These are phyloP conservation scores for Plenodomus biglobosus DNA, from an alignment of 2,329 filamentous ascomycete species.

Conservation along the genomic window DNA sequence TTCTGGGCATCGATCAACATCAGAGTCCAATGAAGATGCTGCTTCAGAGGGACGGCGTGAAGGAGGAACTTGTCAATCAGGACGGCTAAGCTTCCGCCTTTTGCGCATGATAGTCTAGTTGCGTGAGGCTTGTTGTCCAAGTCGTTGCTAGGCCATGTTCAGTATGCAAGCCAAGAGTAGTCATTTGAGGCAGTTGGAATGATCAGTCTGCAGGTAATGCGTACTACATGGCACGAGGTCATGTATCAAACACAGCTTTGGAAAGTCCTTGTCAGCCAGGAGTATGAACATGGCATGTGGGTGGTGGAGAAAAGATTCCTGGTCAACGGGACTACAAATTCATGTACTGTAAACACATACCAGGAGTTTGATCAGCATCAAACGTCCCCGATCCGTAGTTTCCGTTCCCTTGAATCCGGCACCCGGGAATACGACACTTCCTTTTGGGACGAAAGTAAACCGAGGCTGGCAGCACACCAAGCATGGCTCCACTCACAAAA, in stretches of 20 bases:
- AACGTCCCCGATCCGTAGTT: no score
- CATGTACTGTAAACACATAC: background rate
- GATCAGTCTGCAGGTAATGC: background rate
- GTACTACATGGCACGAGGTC: background rate
- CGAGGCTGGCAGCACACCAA: no score
- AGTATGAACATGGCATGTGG: background rate
- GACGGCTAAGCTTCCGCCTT: background rate
- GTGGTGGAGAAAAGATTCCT: background rate
- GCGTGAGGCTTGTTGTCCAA: background rate
- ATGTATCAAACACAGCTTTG: background rate
- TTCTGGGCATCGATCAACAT: conserved; percentile 6
- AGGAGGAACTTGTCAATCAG: background rate
- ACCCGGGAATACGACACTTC: no score
- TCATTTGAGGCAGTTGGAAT: background rate
- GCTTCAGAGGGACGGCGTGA: background rate
- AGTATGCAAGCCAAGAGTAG: background rate
- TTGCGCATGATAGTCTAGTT: background rate
- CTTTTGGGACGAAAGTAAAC: no score
- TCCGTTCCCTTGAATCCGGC: no score
- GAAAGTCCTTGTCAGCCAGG: background rate
- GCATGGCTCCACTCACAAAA: background rate
- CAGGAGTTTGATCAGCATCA: background rate
- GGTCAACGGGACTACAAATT: background rate
- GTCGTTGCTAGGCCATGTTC: background rate
- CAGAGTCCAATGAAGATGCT: conserved; percentile 4